phyloP scores from a whole-genome alignment of 2,329 filamentous ascomycete genomes.

The Epichloe amarillans region DNA sequence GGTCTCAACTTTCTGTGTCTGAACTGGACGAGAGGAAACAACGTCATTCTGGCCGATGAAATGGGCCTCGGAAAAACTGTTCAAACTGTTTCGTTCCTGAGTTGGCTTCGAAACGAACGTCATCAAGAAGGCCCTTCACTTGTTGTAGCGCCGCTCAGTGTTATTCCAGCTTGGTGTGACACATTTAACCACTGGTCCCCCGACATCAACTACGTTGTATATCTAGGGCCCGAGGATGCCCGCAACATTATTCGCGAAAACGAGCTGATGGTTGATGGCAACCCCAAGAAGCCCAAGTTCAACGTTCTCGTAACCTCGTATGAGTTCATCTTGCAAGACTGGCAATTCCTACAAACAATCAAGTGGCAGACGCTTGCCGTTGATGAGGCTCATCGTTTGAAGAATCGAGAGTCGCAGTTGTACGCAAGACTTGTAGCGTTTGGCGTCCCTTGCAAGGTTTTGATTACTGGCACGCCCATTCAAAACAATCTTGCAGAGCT shows the following conservation, averaged over 20 bases:
- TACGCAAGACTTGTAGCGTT: conserved; percentile 79
- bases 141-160: conserved; percentile 92
- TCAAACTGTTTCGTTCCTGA: conserved; percentile 92
- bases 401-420: conserved; percentile 89
- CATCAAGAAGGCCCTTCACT: conserved; percentile 89
- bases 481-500: conserved; percentile 94
- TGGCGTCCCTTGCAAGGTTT: conserved; percentile 71
- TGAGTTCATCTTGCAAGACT: conserved; percentile 84
- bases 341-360: conserved; percentile 70
- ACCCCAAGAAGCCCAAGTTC: conserved; percentile 83
- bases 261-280: conserved; percentile 76
- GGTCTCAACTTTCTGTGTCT: conserved; percentile 91
- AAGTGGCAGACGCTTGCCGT: conserved; percentile 97
- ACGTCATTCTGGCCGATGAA: conserved; percentile 94
- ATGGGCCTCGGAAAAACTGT: conserved; percentile 99
- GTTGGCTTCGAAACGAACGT: conserved; percentile 85
- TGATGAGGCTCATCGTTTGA: conserved; percentile 91
- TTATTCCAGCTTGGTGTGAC: conserved; percentile 95
- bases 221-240: conserved; percentile 78
- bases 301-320: conserved; percentile 97
- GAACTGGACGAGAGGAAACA: conserved; percentile 89
- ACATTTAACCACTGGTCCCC: conserved; percentile 96
- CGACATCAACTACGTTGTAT: conserved; percentile 93
- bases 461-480: conserved; percentile 95
- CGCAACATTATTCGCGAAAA: conserved; percentile 81